These are phyloP conservation scores for Diatrype stigma DNA, from an alignment of 2,329 filamentous ascomycete species.

Conservation along the genomic window DNA sequence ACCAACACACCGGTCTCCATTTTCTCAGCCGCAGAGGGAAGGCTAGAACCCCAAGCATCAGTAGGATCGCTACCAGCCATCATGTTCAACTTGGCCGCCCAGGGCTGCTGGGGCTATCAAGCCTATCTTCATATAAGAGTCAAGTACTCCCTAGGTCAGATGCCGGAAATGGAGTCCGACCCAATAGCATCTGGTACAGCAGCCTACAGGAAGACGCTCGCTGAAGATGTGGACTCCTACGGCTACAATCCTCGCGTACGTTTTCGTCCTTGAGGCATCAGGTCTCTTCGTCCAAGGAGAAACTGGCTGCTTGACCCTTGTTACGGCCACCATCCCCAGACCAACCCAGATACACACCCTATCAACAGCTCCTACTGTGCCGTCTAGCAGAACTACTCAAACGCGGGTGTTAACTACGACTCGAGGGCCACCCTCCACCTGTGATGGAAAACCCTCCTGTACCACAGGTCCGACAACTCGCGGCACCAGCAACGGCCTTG, in stretches of 20 bases:
- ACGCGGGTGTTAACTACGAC: background rate
- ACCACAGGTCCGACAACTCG: background rate
- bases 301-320: constrained; percentile 12
- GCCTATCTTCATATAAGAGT: background rate
- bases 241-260: constrained; percentile 16
- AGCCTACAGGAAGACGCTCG: background rate
- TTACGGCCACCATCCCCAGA: constrained; percentile 22
- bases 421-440: background rate
- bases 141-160: background rate
- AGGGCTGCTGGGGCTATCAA: background rate
- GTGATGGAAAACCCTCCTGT: background rate
- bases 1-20: background rate
- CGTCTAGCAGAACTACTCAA: too few relatives aligned
- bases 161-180: background rate
- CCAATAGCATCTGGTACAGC: background rate
- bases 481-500: background rate
- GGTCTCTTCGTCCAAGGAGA: constrained; percentile 13
- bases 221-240: constrained; percentile 16
- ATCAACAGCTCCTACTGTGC: constrained; percentile 12
- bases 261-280: constrained; percentile 8
- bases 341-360: constrained; percentile 22
- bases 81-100: background rate
- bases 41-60: background rate
- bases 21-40: background rate
- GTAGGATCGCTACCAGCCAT: background rate